These are phyloP conservation scores for Serendipita sp. DNA, from an alignment of 768 basidiomycete species.

Conservation along the genomic window DNA sequence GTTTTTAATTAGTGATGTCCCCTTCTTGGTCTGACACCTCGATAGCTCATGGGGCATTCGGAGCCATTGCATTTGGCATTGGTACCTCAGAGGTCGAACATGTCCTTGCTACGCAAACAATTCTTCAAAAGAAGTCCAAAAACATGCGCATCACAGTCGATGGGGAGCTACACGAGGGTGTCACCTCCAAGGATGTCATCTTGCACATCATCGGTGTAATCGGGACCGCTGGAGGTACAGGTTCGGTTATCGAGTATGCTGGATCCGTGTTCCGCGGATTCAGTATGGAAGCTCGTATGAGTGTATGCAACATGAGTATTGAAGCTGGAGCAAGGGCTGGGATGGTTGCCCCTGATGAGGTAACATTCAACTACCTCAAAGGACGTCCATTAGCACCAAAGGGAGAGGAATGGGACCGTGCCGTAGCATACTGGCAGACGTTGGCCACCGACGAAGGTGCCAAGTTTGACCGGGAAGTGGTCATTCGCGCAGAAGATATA, in stretches of 20 bases:
- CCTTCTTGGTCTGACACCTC: background rate
- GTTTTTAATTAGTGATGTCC: constrained; percentile 16
- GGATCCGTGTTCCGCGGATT: constrained; percentile 75
- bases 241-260: constrained; percentile 81
- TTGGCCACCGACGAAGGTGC: constrained; percentile 68
- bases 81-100: constrained; percentile 92
- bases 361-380: constrained; percentile 71
- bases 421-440: constrained; percentile 73
- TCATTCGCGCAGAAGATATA: constrained; percentile 70
- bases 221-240: constrained; percentile 87
- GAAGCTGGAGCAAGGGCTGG: constrained; percentile 86
- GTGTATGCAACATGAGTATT: constrained; percentile 89
- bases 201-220: constrained; percentile 81
- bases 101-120: constrained; percentile 81
- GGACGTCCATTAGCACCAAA: constrained; percentile 69
- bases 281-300: constrained; percentile 85
- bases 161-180: constrained; percentile 62
- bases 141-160: constrained; percentile 88
- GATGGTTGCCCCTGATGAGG: constrained; percentile 81
- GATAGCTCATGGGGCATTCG: constrained; percentile 79
- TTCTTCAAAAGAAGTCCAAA: constrained; percentile 74
- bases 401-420: constrained; percentile 71
- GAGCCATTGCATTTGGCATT: constrained; percentile 83
- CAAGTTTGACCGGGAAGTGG: constrained; percentile 68
- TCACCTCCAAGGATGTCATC: constrained; percentile 81